Evolutionary conservation across 169 alveolate species (phyloP).

Genomic region (Plasmodium inui): DNA sequence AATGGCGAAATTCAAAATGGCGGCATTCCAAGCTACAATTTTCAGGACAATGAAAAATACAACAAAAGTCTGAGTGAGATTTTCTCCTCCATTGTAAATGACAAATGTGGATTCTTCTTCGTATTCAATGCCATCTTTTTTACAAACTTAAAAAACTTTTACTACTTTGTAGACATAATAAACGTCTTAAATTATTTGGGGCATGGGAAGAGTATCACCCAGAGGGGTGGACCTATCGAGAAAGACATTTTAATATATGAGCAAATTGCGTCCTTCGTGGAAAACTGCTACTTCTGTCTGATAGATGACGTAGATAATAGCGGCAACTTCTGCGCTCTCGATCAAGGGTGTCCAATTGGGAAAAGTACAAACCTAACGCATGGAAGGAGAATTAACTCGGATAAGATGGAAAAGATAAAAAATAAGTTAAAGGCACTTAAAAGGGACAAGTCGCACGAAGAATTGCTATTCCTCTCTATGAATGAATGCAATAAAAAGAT

Average conservation of each 20-base stretch:
- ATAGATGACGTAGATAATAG: neutral
- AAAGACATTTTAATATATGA: constrained; percentile 32
- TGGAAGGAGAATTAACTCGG: neutral
- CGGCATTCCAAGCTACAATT: constrained; percentile 3
- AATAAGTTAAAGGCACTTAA: constrained; percentile 30
- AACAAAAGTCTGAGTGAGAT: constrained; percentile 12
- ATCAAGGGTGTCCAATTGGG: neutral
- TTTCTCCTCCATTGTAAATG: constrained; percentile 39
- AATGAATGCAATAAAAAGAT: constrained; percentile 64
- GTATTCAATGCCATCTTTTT: constrained; percentile 39
- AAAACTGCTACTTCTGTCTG: constrained; percentile 13
- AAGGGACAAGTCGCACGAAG: constrained; percentile 56
- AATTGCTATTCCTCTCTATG: constrained; percentile 42
- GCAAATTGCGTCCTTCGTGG: constrained; percentile 39
- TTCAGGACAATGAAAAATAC: constrained; percentile 12
- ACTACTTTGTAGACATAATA: constrained; percentile 49
- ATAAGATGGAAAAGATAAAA: constrained; percentile 18
- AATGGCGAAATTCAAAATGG: neutral
- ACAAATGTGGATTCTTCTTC: constrained; percentile 60
- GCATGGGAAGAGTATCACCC: neutral
- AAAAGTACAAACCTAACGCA: neutral
- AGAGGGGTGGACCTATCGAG: neutral
- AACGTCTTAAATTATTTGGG: constrained; percentile 69
- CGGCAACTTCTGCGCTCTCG: neutral
- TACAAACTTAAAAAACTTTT: constrained; percentile 59